Evolutionary conservation across 768 basidiomycete species (phyloP).

Genomic region (Leccinellum rugosiceps): DNA sequence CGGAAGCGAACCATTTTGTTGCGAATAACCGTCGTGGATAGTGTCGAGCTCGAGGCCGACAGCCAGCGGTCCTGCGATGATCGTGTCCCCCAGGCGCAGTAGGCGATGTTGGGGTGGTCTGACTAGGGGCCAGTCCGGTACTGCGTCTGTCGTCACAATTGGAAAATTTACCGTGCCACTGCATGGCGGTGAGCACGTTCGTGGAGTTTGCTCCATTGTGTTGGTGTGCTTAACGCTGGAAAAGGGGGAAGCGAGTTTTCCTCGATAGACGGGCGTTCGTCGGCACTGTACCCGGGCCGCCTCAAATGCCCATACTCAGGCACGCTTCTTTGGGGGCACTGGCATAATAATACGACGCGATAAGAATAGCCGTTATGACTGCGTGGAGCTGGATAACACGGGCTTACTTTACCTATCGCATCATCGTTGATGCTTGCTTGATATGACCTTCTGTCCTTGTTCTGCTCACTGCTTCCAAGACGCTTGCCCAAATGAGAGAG

Average conservation of each 20-base stretch:
- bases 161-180: neutral
- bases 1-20: neutral
- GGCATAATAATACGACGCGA: neutral
- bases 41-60: neutral
- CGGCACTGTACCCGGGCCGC: too few relatives aligned
- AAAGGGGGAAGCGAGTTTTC: neutral
- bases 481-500: neutral
- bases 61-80: neutral
- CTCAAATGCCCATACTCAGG: too few relatives aligned
- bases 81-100: too few relatives aligned
- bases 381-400: neutral
- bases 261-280: too few relatives aligned
- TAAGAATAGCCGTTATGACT: neutral
- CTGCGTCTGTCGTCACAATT: too few relatives aligned
- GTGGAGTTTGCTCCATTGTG: neutral
- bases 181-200: neutral
- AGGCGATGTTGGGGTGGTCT: too few relatives aligned
- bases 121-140: neutral
- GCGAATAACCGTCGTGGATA: neutral
- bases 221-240: neutral
- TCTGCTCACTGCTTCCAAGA: neutral
- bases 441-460: neutral
- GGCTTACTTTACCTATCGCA: neutral
- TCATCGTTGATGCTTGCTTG: neutral
- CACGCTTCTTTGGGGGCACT: neutral